phyloP scores from a whole-genome alignment of 352 stramenopile species.

The Phytophthora crassamura region DNA sequence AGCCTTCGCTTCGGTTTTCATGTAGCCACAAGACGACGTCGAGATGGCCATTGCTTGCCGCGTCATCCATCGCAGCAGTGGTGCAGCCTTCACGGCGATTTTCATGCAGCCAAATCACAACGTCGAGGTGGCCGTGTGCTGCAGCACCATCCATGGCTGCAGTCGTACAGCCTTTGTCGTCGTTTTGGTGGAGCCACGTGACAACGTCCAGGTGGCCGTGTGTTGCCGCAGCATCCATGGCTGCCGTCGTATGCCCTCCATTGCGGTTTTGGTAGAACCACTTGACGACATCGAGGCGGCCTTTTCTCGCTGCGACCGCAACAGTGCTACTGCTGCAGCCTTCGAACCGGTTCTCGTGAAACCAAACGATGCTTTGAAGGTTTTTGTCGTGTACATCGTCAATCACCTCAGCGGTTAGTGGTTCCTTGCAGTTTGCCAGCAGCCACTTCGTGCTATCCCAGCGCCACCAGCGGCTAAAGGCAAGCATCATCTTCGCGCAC shows the following conservation, averaged over 20 bases:
- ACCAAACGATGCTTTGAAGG: not conserved
- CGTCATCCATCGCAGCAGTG: no score
- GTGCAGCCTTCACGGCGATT: no score
- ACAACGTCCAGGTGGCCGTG: not conserved
- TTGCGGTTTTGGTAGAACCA: not conserved
- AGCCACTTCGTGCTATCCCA: not conserved
- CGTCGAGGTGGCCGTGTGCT: no score
- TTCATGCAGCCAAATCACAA: no score
- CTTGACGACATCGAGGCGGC: no score
- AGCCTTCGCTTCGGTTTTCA: not conserved
- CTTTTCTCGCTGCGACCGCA: no score
- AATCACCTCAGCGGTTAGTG: constrained; percentile 10
- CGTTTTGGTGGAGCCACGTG: constrained; percentile 12
- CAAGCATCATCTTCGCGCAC: constrained; percentile 1
- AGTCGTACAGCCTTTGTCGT: not conserved
- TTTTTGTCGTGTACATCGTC: no score
- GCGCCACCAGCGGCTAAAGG: not conserved
- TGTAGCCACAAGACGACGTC: not conserved
- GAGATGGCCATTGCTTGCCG: no score
- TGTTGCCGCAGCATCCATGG: constrained; percentile 13
- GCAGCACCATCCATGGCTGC: no score
- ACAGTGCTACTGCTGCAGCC: no score
- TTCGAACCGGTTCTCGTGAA: not conserved
- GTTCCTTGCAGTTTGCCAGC: constrained; percentile 5
- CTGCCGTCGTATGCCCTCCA: constrained; percentile 5